Percentiles rank a stretch among this genome's conserved stretches.
phyloP scores from a whole-genome alignment of 495 filamentous ascomycete species.

The Aspergillus diversus region DNA sequence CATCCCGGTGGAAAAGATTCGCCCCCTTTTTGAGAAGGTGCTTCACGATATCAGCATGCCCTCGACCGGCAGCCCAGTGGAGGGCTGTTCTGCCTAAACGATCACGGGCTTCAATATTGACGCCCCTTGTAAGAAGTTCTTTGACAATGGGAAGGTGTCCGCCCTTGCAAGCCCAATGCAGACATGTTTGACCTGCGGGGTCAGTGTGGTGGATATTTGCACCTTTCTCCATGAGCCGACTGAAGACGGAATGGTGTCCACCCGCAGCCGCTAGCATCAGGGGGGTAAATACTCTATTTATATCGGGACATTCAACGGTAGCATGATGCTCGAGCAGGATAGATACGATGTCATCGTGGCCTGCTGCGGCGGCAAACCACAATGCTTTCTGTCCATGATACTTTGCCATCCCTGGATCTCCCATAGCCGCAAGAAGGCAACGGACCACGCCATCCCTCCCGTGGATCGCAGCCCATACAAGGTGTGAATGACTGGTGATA shows the following conservation, averaged over 20 bases:
- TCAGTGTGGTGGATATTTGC: background rate
- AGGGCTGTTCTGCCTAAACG: background rate
- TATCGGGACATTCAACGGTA: background rate
- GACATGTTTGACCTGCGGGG: background rate
- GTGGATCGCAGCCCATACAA: background rate
- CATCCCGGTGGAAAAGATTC: background rate
- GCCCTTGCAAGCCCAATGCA: background rate
- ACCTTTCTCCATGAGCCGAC: background rate
- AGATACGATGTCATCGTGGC: background rate
- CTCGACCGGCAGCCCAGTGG: background rate
- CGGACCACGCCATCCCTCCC: background rate
- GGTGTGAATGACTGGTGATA: background rate
- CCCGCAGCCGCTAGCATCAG: background rate
- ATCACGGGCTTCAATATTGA: background rate
- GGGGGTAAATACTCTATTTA: background rate
- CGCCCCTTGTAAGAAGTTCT: background rate
- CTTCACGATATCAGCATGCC: background rate
- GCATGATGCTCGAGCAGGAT: background rate
- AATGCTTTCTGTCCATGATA: background rate
- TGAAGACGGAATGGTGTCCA: background rate
- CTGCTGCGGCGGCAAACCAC: background rate
- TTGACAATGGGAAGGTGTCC: background rate
- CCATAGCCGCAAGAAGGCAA: background rate
- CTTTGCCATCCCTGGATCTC: background rate
- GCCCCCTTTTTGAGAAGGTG: background rate